These are phyloP conservation scores for Acacia acuminata DNA, from an alignment of 306 rosid genomes.

Conservation along the genomic window DNA sequence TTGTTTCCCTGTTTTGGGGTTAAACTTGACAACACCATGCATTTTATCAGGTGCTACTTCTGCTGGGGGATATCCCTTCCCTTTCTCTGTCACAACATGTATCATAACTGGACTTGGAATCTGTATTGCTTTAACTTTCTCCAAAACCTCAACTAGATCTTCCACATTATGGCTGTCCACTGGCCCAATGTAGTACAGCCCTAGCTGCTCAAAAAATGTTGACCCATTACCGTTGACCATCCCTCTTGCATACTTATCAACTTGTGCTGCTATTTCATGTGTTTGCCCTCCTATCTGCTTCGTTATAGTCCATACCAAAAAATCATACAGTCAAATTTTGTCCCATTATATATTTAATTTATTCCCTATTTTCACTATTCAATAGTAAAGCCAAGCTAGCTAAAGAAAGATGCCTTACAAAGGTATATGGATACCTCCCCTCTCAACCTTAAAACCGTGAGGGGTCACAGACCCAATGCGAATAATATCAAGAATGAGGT, in stretches of 20 bases:
- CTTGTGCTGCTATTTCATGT: constrained; percentile 76
- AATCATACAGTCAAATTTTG: constrained; percentile 25
- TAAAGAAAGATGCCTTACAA: no score
- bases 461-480: no score
- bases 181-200: constrained; percentile 79
- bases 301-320: constrained; percentile 45
- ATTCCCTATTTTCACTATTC: no score
- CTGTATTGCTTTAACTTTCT: constrained; percentile 63
- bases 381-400: no score
- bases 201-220: constrained; percentile 78
- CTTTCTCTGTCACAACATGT: constrained; percentile 80
- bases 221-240: constrained; percentile 66
- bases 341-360: no score
- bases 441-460: no score
- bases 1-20: constrained; percentile 66
- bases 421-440: no score
- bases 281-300: constrained; percentile 68
- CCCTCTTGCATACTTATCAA: constrained; percentile 75
- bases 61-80: constrained; percentile 89
- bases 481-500: no score
- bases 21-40: constrained; percentile 82
- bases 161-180: constrained; percentile 73
- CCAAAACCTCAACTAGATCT: constrained; percentile 61
- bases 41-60: constrained; percentile 76
- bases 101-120: constrained; percentile 74